Conservation (phyloP, 2,329 filamentous ascomycete species). For the Cordyceps javanica region DNA sequence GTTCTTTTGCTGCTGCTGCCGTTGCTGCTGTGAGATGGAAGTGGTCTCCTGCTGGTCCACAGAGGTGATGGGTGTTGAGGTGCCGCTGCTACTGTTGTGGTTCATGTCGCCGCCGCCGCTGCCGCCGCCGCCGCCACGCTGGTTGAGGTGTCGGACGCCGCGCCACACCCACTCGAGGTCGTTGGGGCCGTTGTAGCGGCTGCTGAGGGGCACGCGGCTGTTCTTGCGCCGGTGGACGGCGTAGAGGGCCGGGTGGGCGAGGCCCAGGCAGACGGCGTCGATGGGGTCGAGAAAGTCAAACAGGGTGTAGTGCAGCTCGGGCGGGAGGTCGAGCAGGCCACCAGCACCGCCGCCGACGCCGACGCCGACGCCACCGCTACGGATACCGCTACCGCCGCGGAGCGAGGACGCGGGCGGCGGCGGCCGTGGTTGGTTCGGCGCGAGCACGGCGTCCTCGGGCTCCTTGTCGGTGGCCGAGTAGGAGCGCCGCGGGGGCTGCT, state of each 20-base stretch:
- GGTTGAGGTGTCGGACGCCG: conserved; percentile 41
- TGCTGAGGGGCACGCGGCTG: conserved; percentile 49
- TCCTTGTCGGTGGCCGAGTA: conserved; percentile 57
- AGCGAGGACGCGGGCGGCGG: conserved; percentile 30
- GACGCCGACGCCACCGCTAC: too few species aligned
- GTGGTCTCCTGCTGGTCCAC: too few species aligned
- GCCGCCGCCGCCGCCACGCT: conserved; percentile 16
- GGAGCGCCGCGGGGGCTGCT: conserved; percentile 46
- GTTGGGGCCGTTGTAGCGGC: conserved; percentile 54
- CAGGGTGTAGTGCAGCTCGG: conserved; percentile 54
- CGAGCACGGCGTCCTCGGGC: conserved; percentile 32
- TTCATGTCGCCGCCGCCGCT: not conserved
- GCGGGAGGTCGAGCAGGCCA: conserved; percentile 45
- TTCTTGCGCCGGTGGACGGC: conserved; percentile 51
- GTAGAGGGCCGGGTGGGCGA: conserved; percentile 54
- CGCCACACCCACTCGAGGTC: conserved; percentile 60
- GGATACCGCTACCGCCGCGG: too few species aligned
- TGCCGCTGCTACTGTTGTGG: conserved; percentile 4
- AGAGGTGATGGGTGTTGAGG: too few species aligned
- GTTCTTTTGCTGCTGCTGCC: conserved; percentile 15
- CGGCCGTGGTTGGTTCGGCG: conserved; percentile 40
- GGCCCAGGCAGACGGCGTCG: conserved; percentile 56
- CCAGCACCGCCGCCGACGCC: conserved; percentile 13
- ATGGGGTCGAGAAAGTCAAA: conserved; percentile 60
- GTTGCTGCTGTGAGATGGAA: not conserved